Conservation (phyloP, 768 basidiomycete species). For the Antrodiella citrinella region DNA sequence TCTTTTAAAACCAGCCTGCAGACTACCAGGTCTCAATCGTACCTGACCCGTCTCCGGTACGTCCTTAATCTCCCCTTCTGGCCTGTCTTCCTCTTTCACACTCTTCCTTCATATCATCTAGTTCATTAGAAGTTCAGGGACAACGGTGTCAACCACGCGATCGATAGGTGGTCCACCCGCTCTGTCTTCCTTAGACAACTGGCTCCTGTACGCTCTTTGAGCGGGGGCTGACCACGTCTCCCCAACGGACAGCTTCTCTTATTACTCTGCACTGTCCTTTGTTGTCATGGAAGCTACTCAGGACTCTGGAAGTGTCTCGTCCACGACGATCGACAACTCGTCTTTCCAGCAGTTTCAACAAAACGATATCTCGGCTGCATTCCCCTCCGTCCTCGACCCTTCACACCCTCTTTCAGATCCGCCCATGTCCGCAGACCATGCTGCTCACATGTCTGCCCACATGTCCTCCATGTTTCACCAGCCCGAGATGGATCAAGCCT, state of each 20-base stretch:
- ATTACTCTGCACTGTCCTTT: background rate
- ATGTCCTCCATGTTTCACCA: slow-evolving; percentile 15
- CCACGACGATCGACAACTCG: slow-evolving; percentile 15
- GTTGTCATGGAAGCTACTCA: slow-evolving; percentile 17
- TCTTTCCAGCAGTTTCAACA: slow-evolving; percentile 13
- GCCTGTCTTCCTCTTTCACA: background rate
- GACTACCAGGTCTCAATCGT: background rate
- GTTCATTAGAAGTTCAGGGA: background rate
- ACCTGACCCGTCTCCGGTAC: background rate
- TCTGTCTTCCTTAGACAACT: background rate
- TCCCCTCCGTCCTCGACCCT: slow-evolving; percentile 16
- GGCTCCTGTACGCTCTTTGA: background rate
- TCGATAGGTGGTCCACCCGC: background rate
- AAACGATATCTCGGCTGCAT: slow-evolving; percentile 11
- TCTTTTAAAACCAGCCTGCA: background rate
- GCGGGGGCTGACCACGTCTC: background rate
- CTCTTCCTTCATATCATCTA: background rate
- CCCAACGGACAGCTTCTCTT: background rate
- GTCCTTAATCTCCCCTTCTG: background rate
- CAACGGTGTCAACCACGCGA: background rate
- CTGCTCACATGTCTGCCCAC: slow-evolving; percentile 14
- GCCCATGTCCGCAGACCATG: slow-evolving; percentile 3
- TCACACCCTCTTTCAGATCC: slow-evolving; percentile 11
- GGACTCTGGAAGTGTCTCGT: slow-evolving; percentile 13
- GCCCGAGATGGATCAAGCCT: slow-evolving; percentile 15